A percentile compares a stretch with the other conserved stretches of the same genome.
These are phyloP conservation scores for Dissoconium aciculare DNA, from an alignment of 2,329 filamentous ascomycete species.

Conservation along the genomic window DNA sequence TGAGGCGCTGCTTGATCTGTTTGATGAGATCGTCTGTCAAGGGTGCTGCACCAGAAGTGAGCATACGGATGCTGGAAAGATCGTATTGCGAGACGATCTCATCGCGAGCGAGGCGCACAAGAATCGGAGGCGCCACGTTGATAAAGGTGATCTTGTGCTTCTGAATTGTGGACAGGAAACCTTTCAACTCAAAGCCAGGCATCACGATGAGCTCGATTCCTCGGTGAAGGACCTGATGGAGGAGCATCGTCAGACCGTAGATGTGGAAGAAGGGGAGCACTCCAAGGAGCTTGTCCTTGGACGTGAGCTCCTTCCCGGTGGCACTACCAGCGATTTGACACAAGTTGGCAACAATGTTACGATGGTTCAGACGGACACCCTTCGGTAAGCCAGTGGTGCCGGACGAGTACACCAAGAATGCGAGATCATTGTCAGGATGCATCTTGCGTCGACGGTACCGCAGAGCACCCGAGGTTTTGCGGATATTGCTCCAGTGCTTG, in stretches of 20 bases:
- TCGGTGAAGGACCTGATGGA: constrained; percentile 51
- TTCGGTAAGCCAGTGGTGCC: constrained; percentile 88
- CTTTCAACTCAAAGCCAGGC: constrained; percentile 65
- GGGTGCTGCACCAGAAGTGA: constrained; percentile 81
- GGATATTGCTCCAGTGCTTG: constrained; percentile 58
- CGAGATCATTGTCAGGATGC: constrained; percentile 51
- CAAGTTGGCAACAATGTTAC: constrained; percentile 64
- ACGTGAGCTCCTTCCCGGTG: constrained; percentile 30
- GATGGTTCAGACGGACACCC: constrained; percentile 73
- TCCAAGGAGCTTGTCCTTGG: constrained; percentile 55
- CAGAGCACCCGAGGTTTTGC: constrained; percentile 44
- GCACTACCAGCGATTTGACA: constrained; percentile 40
- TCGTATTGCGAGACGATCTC: constrained; percentile 67
- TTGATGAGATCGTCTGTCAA: constrained; percentile 67
- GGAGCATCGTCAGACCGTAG: constrained; percentile 61
- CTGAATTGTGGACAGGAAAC: constrained; percentile 63
- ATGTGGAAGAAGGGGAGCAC: constrained; percentile 87
- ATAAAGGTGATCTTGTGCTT: constrained; percentile 58
- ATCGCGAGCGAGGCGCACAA: constrained; percentile 65
- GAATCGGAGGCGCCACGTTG: constrained; percentile 72
- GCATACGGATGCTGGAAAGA: constrained; percentile 61
- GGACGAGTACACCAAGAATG: constrained; percentile 76
- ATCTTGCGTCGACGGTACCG: constrained; percentile 46
- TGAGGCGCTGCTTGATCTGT: constrained; percentile 55
- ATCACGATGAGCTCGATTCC: constrained; percentile 57